A percentile compares a stretch with the other conserved stretches of the same genome.
These are phyloP conservation scores for Pseudogymnoascus sp. DNA, from an alignment of 2,329 filamentous ascomycete genomes.

Conservation along the genomic window DNA sequence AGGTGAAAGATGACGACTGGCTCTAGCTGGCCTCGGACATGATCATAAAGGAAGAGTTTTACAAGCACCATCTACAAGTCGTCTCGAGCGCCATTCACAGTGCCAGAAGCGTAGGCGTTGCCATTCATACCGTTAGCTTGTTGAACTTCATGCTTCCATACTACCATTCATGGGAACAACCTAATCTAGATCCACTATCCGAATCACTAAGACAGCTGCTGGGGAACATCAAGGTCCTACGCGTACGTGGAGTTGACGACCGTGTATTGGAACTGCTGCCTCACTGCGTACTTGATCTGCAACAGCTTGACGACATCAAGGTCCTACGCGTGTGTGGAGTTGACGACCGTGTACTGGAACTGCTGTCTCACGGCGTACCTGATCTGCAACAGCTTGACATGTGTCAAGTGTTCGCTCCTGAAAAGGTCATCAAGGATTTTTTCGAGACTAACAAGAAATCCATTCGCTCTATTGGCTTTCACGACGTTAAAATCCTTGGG, in stretches of 20 bases:
- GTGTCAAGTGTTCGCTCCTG: background rate
- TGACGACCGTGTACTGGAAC: too few relatives aligned
- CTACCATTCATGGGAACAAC: constrained; percentile 8
- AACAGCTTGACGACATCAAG: background rate
- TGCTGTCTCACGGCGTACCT: too few relatives aligned
- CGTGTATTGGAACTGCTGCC: too few relatives aligned
- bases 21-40: too few relatives aligned
- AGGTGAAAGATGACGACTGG: too few relatives aligned
- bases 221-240: background rate
- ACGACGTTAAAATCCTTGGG: background rate
- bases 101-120: too few relatives aligned
- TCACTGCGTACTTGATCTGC: too few relatives aligned
- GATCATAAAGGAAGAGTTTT: too few relatives aligned
- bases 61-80: too few relatives aligned
- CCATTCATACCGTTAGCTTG: too few relatives aligned
- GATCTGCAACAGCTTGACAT: constrained; percentile 7
- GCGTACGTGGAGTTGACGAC: background rate
- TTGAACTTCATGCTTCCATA: background rate
- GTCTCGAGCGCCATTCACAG: too few relatives aligned
- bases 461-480: background rate
- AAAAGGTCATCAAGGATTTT: constrained; percentile 11
- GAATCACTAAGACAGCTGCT: constrained; percentile 12
- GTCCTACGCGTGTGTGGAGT: background rate
- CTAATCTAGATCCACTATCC: constrained; percentile 12
- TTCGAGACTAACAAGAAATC: constrained; percentile 10